Evolutionary conservation across 2,329 filamentous ascomycete genomes (phyloP).

Genomic region (Aspergillus sp.): DNA sequence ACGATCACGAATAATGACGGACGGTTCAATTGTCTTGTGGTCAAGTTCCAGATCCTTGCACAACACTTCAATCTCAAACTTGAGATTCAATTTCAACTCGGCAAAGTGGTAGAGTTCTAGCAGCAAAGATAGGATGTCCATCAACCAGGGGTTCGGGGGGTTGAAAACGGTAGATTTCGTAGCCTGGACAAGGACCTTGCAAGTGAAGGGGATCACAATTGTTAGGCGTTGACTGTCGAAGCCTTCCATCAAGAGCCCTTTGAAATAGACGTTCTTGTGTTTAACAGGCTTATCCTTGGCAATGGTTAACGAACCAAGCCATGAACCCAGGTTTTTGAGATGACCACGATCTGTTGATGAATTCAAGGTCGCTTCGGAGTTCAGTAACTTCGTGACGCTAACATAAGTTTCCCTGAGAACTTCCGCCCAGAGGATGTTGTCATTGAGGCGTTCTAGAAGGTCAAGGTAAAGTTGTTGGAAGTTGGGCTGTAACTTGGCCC

Average conservation of each 20-base stretch:
- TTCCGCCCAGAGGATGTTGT: conserved; percentile 75
- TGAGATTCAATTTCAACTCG: conserved; percentile 91
- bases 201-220: conserved; percentile 94
- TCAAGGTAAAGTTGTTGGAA: conserved; percentile 92
- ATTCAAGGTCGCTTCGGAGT: conserved; percentile 80
- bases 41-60: conserved; percentile 91
- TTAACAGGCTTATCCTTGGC: conserved; percentile 93
- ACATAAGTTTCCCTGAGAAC: conserved; percentile 90
- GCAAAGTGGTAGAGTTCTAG: conserved; percentile 92
- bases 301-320: conserved; percentile 89
- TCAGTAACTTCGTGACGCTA: conserved; percentile 80
- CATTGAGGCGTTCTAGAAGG: conserved; percentile 75
- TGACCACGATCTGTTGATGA: conserved; percentile 80
- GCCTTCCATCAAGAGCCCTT: conserved; percentile 87
- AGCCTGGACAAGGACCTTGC: conserved; percentile 87
- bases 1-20: conserved; percentile 77
- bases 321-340: conserved; percentile 87
- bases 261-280: conserved; percentile 95
- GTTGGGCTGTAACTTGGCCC: conserved; percentile 95
- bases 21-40: conserved; percentile 84
- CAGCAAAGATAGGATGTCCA: conserved; percentile 88
- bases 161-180: conserved; percentile 82
- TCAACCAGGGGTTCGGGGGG: conserved; percentile 94
- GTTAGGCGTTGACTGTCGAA: conserved; percentile 88
- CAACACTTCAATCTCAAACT: conserved; percentile 97